Evolutionary conservation across 495 filamentous ascomycete genomes (phyloP).

Genomic region (Penicillium longicatenatum): DNA sequence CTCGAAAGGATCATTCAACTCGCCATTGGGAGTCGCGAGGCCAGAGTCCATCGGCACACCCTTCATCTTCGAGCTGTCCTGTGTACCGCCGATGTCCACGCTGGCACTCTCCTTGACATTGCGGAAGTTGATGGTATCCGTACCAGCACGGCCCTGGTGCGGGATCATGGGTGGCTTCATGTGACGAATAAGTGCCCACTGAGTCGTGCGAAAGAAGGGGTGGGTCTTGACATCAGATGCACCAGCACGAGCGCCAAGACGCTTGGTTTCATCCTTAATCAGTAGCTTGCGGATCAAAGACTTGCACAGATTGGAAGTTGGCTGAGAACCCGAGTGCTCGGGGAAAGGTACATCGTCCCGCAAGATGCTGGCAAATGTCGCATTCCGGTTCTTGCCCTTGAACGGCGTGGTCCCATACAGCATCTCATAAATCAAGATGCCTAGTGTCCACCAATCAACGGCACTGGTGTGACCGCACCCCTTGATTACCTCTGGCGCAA

Average conservation of each 20-base stretch:
- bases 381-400: slow-evolving; percentile 98
- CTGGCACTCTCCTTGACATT: slow-evolving; percentile 97
- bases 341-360: slow-evolving; percentile 94
- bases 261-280: slow-evolving; percentile 96
- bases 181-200: slow-evolving; percentile 96
- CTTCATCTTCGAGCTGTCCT: slow-evolving; percentile 57
- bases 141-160: slow-evolving; percentile 77
- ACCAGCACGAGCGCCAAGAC: slow-evolving; percentile 90
- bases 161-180: slow-evolving; percentile 99
- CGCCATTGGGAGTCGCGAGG: slow-evolving; percentile 79
- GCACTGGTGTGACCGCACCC: slow-evolving; percentile 97
- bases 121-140: slow-evolving; percentile 94
- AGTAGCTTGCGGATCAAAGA: slow-evolving; percentile 93
- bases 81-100: slow-evolving; percentile 76
- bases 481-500: slow-evolving; percentile 97
- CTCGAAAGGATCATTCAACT: slow-evolving; percentile 91
- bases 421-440: slow-evolving; percentile 98
- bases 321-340: slow-evolving; percentile 78
- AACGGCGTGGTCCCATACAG: slow-evolving; percentile 98
- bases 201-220: slow-evolving; percentile 92
- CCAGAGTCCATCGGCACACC: slow-evolving; percentile 86
- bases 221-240: slow-evolving; percentile 96
- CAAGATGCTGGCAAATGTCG: slow-evolving; percentile 96
- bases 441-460: slow-evolving; percentile 98
- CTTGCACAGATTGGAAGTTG: slow-evolving; percentile 93